Conservation (phyloP, 2,329 filamentous ascomycete species). For the Penicillium sp. region DNA sequence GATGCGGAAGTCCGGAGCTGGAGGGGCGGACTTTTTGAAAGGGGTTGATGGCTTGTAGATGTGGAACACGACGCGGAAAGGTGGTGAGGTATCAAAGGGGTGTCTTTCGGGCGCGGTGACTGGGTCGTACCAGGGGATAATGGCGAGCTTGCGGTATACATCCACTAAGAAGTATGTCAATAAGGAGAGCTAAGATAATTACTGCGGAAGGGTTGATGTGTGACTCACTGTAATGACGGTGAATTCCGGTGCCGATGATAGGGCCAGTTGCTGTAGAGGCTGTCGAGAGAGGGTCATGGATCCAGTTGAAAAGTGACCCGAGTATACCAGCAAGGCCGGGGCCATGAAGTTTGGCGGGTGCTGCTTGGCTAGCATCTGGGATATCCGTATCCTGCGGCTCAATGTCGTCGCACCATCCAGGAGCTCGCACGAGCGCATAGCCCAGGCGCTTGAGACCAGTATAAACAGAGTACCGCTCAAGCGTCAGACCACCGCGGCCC, state of each 20-base stretch:
- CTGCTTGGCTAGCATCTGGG: neutral
- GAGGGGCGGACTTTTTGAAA: conserved; percentile 72
- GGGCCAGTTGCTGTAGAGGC: conserved; percentile 38
- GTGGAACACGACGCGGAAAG: conserved; percentile 68
- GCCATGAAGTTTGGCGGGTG: conserved; percentile 6
- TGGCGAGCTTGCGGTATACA: conserved; percentile 66
- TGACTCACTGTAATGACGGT: conserved; percentile 44
- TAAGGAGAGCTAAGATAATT: neutral
- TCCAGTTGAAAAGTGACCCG: conserved; percentile 28
- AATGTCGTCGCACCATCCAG: conserved; percentile 41
- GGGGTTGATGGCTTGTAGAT: conserved; percentile 66
- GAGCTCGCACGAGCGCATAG: conserved; percentile 69
- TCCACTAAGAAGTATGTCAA: conserved; percentile 43
- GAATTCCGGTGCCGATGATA: conserved; percentile 46
- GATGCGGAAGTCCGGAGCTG: conserved; percentile 72
- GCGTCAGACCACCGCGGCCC: conserved; percentile 54
- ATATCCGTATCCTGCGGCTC: conserved; percentile 18
- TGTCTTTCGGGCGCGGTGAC: conserved; percentile 21
- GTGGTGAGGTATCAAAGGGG: conserved; percentile 32
- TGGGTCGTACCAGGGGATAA: conserved; percentile 65
- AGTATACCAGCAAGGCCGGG: conserved; percentile 26
- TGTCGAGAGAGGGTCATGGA: conserved; percentile 23
- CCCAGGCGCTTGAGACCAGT: conserved; percentile 72
- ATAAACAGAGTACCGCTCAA: conserved; percentile 84
- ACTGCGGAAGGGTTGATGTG: neutral